These are phyloP conservation scores for Fusarium continuum DNA, from an alignment of 2,329 filamentous ascomycete species.

Conservation along the genomic window DNA sequence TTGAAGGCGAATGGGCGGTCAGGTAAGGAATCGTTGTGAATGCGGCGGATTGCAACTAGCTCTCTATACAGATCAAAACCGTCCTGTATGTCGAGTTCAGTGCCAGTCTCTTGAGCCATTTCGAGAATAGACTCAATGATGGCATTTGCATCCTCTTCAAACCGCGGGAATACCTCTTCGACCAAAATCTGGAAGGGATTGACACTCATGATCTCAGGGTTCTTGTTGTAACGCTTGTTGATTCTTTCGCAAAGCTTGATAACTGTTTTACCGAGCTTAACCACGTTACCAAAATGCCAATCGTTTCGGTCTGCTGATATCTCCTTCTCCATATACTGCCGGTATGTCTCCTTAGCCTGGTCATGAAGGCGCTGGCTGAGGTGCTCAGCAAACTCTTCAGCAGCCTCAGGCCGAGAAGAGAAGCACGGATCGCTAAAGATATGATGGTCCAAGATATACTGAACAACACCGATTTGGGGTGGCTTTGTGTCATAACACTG, in stretches of 20 bases:
- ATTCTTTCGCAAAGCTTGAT: conserved; percentile 88
- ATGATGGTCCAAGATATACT: conserved; percentile 84
- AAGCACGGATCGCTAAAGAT: conserved; percentile 83
- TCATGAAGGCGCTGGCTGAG: conserved; percentile 77
- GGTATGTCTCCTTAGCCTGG: conserved; percentile 82
- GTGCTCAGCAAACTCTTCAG: conserved; percentile 75
- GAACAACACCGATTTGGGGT: conserved; percentile 79
- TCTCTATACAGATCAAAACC: conserved; percentile 94
- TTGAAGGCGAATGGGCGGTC: conserved; percentile 82
- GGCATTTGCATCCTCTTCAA: conserved; percentile 87
- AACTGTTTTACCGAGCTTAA: conserved; percentile 86
- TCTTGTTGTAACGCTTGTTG: conserved; percentile 89
- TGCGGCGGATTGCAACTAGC: conserved; percentile 82
- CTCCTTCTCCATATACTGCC: conserved; percentile 78
- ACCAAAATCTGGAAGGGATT: conserved; percentile 75
- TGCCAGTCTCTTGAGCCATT: conserved; percentile 71
- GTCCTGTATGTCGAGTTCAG: conserved; percentile 87
- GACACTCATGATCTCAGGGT: conserved; percentile 84
- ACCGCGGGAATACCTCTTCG: conserved; percentile 85
- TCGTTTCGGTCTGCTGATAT: conserved; percentile 82
- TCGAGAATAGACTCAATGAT: conserved; percentile 84
- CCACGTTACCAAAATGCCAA: conserved; percentile 92
- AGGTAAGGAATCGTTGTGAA: conserved; percentile 80
- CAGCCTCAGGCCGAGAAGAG: conserved; percentile 72
- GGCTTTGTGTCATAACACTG: conserved; percentile 90